Conservation (phyloP, 768 basidiomycete species). For the Lanmaoa pseudosensibilis region DNA sequence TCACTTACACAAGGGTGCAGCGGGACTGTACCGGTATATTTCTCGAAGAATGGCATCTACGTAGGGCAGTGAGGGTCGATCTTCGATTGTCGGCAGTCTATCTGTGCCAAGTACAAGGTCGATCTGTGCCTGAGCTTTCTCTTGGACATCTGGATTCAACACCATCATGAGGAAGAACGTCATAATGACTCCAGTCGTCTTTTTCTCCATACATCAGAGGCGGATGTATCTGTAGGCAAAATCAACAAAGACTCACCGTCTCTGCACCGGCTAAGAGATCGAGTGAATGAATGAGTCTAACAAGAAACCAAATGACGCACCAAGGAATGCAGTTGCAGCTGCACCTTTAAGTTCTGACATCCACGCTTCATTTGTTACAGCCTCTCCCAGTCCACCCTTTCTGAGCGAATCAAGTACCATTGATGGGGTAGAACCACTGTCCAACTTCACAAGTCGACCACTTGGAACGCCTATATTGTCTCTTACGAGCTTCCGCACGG, state of each 20-base stretch:
- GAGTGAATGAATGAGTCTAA: too few relatives aligned
- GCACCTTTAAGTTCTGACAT: not conserved
- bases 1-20: constrained; percentile 7
- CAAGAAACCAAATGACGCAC: not conserved
- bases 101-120: constrained; percentile 5
- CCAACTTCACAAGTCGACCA: not conserved
- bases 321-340: constrained; percentile 6
- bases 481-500: not conserved
- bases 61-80: constrained; percentile 4
- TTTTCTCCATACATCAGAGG: not conserved
- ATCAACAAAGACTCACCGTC: not conserved
- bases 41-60: constrained; percentile 10
- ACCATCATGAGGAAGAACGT: constrained; percentile 13
- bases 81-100: constrained; percentile 8
- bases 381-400: not conserved
- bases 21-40: constrained; percentile 1
- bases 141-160: constrained; percentile 4
- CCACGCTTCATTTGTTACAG: not conserved
- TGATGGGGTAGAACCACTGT: not conserved
- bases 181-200: not conserved
- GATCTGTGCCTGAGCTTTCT: constrained; percentile 16
- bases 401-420: constrained; percentile 3
- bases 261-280: constrained; percentile 3
- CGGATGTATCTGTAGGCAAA: not conserved
- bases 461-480: too few relatives aligned